Percentiles rank a stretch among this genome's conserved stretches.
phyloP scores from a whole-genome alignment of 345 rosid species.

The Dipteronia sinensis region DNA sequence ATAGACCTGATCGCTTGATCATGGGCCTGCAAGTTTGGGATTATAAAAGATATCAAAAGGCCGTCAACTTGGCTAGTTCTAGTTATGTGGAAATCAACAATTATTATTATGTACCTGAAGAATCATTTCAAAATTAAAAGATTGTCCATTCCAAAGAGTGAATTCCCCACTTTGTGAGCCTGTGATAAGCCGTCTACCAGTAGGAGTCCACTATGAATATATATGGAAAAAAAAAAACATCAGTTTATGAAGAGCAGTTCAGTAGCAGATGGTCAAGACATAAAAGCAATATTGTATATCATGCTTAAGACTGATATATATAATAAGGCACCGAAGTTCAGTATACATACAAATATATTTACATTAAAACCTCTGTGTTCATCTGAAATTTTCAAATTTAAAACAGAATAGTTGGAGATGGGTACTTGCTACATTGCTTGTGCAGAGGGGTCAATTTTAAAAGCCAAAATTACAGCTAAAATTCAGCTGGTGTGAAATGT shows the following conservation, averaged over 20 bases:
- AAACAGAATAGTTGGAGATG: background rate
- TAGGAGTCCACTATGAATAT: constrained; percentile 85
- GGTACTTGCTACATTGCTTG: background rate
- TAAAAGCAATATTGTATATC: background rate
- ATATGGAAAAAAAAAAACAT: constrained; percentile 24
- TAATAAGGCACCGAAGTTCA: background rate
- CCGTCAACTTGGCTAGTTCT: constrained; percentile 7
- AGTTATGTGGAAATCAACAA: constrained; percentile 2
- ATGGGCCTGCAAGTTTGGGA: constrained; percentile 69
- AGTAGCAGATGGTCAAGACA: background rate
- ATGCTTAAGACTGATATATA: constrained; percentile 7
- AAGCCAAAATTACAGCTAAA: background rate
- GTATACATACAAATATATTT: no score
- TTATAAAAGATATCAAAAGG: constrained; percentile 9
- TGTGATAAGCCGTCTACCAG: constrained; percentile 94
- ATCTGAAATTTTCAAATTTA: background rate
- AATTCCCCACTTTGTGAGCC: constrained; percentile 98
- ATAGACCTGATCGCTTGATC: constrained; percentile 97
- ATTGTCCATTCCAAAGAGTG: constrained; percentile 98
- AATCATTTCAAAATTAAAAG: constrained; percentile 97
- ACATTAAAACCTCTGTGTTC: background rate
- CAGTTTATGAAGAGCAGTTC: constrained; percentile 16
- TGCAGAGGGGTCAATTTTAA: background rate
- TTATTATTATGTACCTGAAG: constrained; percentile 62
- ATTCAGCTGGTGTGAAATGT: background rate